Conservation (phyloP, 1,139 yeast genomes). For the Sugiyamaella pinicola region DNA sequence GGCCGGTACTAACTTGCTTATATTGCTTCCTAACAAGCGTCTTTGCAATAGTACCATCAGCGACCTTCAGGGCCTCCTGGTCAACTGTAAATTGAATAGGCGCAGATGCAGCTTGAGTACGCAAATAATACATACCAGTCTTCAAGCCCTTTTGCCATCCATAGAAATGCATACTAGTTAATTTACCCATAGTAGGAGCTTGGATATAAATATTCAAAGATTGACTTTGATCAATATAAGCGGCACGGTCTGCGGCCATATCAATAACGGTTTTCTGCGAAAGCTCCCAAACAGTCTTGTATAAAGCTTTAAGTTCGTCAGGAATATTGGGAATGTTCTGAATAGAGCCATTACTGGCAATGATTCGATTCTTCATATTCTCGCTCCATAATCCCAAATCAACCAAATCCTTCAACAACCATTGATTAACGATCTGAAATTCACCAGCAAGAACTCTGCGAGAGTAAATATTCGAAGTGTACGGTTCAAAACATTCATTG, state of each 20-base stretch:
- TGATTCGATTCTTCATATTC: conserved; percentile 75
- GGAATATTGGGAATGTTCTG: conserved; percentile 80
- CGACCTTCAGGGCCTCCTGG: conserved; percentile 50
- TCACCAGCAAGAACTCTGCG: conserved; percentile 89
- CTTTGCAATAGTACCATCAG: conserved; percentile 38
- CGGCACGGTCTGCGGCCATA: conserved; percentile 94
- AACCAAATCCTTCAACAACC: conserved; percentile 75
- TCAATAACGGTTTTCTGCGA: conserved; percentile 86
- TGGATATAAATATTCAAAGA: conserved; percentile 83
- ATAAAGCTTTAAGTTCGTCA: conserved; percentile 69
- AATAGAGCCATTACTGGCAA: conserved; percentile 82
- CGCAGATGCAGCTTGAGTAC: conserved; percentile 93
- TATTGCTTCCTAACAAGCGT: conserved; percentile 43
- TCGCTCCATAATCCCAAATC: conserved; percentile 84
- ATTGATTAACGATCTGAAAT: conserved; percentile 85
- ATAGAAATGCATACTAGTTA: conserved; percentile 96
- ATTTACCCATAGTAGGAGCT: conserved; percentile 88
- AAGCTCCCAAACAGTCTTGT: conserved; percentile 96
- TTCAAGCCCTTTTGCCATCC: conserved; percentile 97
- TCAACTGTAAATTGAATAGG: conserved; percentile 93
- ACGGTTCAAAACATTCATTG: conserved; percentile 91
- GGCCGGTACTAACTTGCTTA: conserved; percentile 18
- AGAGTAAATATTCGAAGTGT: conserved; percentile 83
- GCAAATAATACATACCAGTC: conserved; percentile 96
- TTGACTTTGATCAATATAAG: conserved; percentile 93